Percentiles rank a stretch among this genome's conserved stretches.
phyloP scores from a whole-genome alignment of 164 flowering plant genomes.

The Dillenia suffruticosa region DNA sequence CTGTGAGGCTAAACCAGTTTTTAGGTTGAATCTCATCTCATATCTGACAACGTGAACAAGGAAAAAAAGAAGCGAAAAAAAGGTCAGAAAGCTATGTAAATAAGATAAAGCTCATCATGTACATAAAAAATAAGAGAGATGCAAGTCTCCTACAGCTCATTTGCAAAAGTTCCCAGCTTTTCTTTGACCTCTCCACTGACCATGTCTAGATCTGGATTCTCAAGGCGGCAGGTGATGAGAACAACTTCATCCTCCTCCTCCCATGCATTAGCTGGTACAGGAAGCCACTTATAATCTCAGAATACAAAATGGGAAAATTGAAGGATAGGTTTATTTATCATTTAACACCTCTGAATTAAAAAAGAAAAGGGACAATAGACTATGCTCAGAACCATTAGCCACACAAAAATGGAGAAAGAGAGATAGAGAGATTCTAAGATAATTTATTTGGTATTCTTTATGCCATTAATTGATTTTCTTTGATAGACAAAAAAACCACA shows the following conservation, averaged over 20 bases:
- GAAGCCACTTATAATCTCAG: slow-evolving; percentile 11
- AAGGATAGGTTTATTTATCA: too few relatives aligned
- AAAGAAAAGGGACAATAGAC: too few relatives aligned
- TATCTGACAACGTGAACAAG: slow-evolving; percentile 38
- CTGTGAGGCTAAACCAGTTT: slow-evolving; percentile 82
- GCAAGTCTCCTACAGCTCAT: slow-evolving; percentile 69
- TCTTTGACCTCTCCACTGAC: slow-evolving; percentile 57
- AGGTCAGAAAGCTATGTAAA: neutral
- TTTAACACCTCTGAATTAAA: too few relatives aligned
- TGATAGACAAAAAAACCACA: too few relatives aligned
- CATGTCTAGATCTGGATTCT: slow-evolving; percentile 77
- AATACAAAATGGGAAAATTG: neutral
- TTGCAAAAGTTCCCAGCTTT: slow-evolving; percentile 56
- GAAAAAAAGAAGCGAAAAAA: slow-evolving; percentile 3
- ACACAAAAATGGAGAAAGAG: too few relatives aligned
- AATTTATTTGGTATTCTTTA: too few relatives aligned
- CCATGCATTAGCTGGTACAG: slow-evolving; percentile 87
- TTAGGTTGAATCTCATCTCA: slow-evolving; percentile 93
- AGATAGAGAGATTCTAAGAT: too few relatives aligned
- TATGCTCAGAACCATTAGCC: too few relatives aligned
- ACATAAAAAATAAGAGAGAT: neutral
- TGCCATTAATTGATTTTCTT: too few relatives aligned
- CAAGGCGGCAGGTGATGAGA: slow-evolving; percentile 75
- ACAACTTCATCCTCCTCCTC: slow-evolving; percentile 93
- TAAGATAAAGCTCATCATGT: neutral